Evolutionary conservation across 495 filamentous ascomycete genomes (phyloP).

Genomic region (Penicillium alfredii): DNA sequence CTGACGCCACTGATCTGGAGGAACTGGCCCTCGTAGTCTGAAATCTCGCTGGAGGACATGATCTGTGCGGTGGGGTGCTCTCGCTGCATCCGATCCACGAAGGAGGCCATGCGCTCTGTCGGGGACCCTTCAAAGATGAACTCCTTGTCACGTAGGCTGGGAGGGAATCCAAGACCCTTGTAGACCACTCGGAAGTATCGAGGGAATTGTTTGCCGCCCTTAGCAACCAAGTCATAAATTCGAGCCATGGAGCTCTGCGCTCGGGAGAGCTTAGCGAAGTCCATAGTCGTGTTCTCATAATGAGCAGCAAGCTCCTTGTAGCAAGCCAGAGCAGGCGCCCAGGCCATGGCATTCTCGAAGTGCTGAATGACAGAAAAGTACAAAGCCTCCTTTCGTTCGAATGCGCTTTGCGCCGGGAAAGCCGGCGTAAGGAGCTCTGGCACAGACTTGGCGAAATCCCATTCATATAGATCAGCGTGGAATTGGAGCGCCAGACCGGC

Average conservation of each 20-base stretch:
- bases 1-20: slow-evolving; percentile 76
- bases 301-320: slow-evolving; percentile 87
- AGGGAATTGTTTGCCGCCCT: slow-evolving; percentile 67
- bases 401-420: slow-evolving; percentile 79
- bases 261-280: slow-evolving; percentile 85
- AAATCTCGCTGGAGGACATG: slow-evolving; percentile 59
- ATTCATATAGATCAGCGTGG: slow-evolving; percentile 89
- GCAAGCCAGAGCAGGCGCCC: slow-evolving; percentile 81
- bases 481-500: slow-evolving; percentile 85
- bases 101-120: slow-evolving; percentile 68
- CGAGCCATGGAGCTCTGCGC: slow-evolving; percentile 88
- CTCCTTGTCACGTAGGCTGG: slow-evolving; percentile 76
- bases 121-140: slow-evolving; percentile 84
- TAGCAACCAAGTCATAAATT: slow-evolving; percentile 82
- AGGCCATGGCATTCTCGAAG: slow-evolving; percentile 88
- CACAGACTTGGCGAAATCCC: slow-evolving; percentile 69
- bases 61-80: slow-evolving; percentile 86
- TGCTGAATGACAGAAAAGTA: slow-evolving; percentile 93
- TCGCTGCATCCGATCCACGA: slow-evolving; percentile 89
- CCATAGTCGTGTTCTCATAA: slow-evolving; percentile 83
- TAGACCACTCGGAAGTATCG: slow-evolving; percentile 92
- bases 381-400: slow-evolving; percentile 87
- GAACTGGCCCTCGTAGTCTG: slow-evolving; percentile 90
- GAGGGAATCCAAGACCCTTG: slow-evolving; percentile 84
- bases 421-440: slow-evolving; percentile 63